These are phyloP conservation scores for Metschnikowia continentalis DNA, from an alignment of 805 yeast genomes.

Conservation along the genomic window DNA sequence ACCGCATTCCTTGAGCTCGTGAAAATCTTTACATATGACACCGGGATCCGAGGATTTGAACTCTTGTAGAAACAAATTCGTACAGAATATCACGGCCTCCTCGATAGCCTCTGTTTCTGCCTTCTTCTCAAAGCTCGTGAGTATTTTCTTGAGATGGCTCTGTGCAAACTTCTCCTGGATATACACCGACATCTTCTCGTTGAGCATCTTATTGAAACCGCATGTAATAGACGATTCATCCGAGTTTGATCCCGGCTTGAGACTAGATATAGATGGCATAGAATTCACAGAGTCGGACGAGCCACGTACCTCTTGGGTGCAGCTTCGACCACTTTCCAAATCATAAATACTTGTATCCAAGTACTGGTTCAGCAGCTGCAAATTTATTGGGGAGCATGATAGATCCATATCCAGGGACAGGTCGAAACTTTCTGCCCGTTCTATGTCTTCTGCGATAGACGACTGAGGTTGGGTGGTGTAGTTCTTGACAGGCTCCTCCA, in stretches of 20 bases:
- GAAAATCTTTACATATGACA: slow-evolving; percentile 10
- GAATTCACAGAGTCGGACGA: slow-evolving; percentile 3
- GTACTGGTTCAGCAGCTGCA: background rate
- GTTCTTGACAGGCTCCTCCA: background rate
- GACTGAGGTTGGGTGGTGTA: background rate
- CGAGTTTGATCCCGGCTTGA: background rate
- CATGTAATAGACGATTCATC: background rate
- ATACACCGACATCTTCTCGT: background rate
- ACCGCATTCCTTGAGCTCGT: slow-evolving; percentile 5
- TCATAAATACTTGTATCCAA: background rate
- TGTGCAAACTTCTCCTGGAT: slow-evolving; percentile 2
- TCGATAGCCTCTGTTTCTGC: background rate
- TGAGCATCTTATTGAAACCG: background rate
- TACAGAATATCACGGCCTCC: slow-evolving; percentile 11
- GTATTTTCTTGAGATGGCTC: background rate
- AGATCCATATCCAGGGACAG: background rate
- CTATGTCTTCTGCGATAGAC: background rate
- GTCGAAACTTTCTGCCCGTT: background rate
- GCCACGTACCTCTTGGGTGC: background rate
- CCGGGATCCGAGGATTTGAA: slow-evolving; percentile 13
- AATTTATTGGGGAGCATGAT: background rate
- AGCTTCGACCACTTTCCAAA: background rate
- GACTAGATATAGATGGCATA: slow-evolving; percentile 3
- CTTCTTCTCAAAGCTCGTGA: background rate
- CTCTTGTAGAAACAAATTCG: slow-evolving; percentile 13